Evolutionary conservation across 257 asterid genomes (phyloP).

Genomic region (Gynochthodes officinalis): DNA sequence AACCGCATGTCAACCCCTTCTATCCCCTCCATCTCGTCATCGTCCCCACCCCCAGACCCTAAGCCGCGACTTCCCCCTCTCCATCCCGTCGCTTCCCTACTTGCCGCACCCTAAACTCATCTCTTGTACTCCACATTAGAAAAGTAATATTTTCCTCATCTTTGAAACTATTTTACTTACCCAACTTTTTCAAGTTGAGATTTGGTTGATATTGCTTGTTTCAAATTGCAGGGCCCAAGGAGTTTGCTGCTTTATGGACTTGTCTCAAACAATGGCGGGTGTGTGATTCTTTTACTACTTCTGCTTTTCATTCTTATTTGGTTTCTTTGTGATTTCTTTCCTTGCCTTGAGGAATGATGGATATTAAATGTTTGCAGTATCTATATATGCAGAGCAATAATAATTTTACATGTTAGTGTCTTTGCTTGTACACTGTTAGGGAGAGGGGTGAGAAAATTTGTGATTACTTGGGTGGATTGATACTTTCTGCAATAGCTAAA

Average conservation of each 20-base stretch:
- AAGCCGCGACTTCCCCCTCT: no score
- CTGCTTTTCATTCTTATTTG: not conserved
- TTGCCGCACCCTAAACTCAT: no score
- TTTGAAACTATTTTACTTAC: slow-evolving; percentile 8
- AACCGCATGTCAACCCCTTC: no score
- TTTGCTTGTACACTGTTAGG: slow-evolving; percentile 10
- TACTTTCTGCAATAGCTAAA: not conserved
- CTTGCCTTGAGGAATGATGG: not conserved
- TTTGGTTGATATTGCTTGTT: not conserved
- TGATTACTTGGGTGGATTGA: not conserved
- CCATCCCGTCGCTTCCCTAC: no score
- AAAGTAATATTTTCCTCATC: not conserved
- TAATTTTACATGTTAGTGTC: not conserved
- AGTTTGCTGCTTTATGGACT: slow-evolving; percentile 73
- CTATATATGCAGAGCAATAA: not conserved
- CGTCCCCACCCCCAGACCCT: no score
- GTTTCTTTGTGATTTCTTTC: not conserved
- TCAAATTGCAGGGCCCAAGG: slow-evolving; percentile 59
- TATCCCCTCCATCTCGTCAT: no score
- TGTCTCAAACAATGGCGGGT: slow-evolving; percentile 91
- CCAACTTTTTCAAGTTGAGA: not conserved
- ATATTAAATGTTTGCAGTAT: not conserved
- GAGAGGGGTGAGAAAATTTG: not conserved
- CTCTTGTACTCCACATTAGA: no score
- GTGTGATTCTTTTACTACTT: slow-evolving; percentile 18